Base-by-base conservation (phyloP, 176 grass and related monocot genomes). In the Chrysopogon serrulatus region DNA sequence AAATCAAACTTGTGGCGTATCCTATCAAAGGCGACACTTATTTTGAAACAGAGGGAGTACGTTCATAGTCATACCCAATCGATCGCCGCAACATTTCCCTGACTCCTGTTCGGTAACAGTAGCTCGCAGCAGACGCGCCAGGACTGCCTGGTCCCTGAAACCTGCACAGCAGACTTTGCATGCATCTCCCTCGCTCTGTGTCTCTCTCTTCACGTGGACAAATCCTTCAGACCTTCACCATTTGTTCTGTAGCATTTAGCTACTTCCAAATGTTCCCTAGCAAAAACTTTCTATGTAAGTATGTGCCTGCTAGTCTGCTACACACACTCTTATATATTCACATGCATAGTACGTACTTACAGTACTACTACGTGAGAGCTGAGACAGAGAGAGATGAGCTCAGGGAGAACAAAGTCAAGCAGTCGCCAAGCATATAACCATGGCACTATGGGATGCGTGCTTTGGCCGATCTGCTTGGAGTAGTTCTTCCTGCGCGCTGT, bases 191-290 rank as follows among this genome's bases (percentile, higher is more conserved):
- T 57, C 3, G 3, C 21, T 8, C 15, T 37, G 23, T 9, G 60
- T 39, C 63, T 77, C 83, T 77, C 83, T 73, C 70, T 73, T 86
- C 79, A 86, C 73, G 79, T 79, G 88, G 67, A 86, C 68, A 30
- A 76, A 49, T 65, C 77, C 41, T 79, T 66, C 28, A 23, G 54
- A 33, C 54, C 44, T 82, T 73, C 44, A 77, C 21, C 79, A 66
- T 45, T 85, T 90, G 78, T 86, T 82, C 64, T 65, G 72, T 86
- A 90, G 71, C 83, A 81, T 76, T 81, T 63, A 85, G 77, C 78
- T 70, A 64, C 48, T 27, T 89, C 83, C 64, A 81, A 85, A 82
- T 81, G 71, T 71, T 77, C 14, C 44, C 15, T 85, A 76, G 76
- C 78, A n/a, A 71, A 41, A 41, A 60, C 40, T 41, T 41, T 65